Conservation (phyloP, 192 early-diverging fungal genomes). For the Podila verticillata region DNA sequence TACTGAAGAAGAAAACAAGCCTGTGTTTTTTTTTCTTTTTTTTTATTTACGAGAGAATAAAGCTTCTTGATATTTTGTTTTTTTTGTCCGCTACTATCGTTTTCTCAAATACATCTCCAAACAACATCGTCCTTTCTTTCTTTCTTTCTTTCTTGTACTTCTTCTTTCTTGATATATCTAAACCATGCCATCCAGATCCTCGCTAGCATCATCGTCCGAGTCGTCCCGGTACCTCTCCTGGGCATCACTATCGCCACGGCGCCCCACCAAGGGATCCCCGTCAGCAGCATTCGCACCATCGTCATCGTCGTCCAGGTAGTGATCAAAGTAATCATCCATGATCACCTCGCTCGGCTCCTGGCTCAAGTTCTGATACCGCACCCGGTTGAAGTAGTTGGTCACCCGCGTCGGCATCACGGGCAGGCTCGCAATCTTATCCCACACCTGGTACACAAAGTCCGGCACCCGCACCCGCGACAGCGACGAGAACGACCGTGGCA, state of each 20-base stretch:
- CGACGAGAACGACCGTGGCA: slow-evolving; percentile 34
- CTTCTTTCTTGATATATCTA: neutral
- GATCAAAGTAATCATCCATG: slow-evolving; percentile 54
- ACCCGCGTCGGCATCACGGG: slow-evolving; percentile 16
- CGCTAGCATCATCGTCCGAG: slow-evolving; percentile 22
- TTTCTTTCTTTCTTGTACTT: neutral
- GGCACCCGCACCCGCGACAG: slow-evolving; percentile 26
- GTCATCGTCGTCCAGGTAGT: slow-evolving; percentile 49
- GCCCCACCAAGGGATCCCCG: slow-evolving; percentile 8
- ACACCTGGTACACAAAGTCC: slow-evolving; percentile 21
- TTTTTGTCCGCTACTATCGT: too few relatives aligned
- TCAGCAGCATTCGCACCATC: slow-evolving; percentile 9
- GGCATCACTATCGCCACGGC: slow-evolving; percentile 25
- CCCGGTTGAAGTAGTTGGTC: slow-evolving; percentile 13
- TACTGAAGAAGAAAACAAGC: slow-evolving; percentile 23
- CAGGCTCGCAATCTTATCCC: slow-evolving; percentile 31
- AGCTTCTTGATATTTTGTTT: too few relatives aligned
- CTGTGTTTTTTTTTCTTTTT: too few relatives aligned
- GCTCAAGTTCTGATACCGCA: slow-evolving; percentile 44
- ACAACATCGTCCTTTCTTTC: too few relatives aligned
- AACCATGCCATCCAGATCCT: slow-evolving; percentile 31
- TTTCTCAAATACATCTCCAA: too few relatives aligned
- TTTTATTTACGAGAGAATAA: too few relatives aligned
- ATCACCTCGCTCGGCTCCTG: slow-evolving; percentile 49
- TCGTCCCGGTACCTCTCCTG: slow-evolving; percentile 43